Percentiles rank a stretch among this genome's conserved stretches.
Evolutionary conservation across 352 stramenopile genomes (phyloP).

Genomic region (Phytopythium mirpurense): DNA sequence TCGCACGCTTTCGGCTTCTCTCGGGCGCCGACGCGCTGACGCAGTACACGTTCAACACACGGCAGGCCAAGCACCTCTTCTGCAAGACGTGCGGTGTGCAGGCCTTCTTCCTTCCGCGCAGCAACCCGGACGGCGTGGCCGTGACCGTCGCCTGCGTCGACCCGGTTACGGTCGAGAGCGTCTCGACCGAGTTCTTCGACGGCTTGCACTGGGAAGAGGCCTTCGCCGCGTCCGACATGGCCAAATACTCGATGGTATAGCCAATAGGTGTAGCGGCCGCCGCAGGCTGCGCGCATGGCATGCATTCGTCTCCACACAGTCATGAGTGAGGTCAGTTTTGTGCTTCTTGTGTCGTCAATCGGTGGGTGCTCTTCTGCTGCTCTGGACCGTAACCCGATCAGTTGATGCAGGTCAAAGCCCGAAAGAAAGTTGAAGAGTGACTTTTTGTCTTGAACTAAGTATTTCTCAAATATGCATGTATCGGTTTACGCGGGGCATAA

Average conservation of each 20-base stretch:
- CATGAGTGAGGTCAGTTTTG: too few relatives aligned
- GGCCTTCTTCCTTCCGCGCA: slow-evolving; percentile 77
- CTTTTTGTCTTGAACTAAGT: too few relatives aligned
- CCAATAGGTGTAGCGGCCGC: too few relatives aligned
- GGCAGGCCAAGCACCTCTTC: slow-evolving; percentile 73
- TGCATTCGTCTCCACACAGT: too few relatives aligned
- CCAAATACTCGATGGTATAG: slow-evolving; percentile 40
- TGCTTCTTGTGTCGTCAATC: too few relatives aligned
- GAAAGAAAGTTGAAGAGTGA: too few relatives aligned
- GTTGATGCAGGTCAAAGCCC: too few relatives aligned
- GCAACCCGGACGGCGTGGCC: slow-evolving; percentile 72
- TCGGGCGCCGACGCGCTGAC: slow-evolving; percentile 42
- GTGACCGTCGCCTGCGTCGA: slow-evolving; percentile 74
- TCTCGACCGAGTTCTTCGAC: slow-evolving; percentile 66
- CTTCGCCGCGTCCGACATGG: slow-evolving; percentile 27
- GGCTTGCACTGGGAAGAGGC: slow-evolving; percentile 66
- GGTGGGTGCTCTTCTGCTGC: too few relatives aligned
- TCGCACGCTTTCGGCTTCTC: slow-evolving; percentile 46
- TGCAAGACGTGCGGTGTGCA: slow-evolving; percentile 75
- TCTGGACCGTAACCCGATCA: too few relatives aligned
- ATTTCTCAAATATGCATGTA: too few relatives aligned
- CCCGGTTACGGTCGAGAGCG: slow-evolving; percentile 32
- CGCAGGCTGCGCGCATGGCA: too few relatives aligned
- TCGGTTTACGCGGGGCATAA: too few relatives aligned
- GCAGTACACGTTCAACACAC: slow-evolving; percentile 81